phyloP scores from a whole-genome alignment of 23 red algal species.

The Cyanidiococcus yangmingshanensis region DNA sequence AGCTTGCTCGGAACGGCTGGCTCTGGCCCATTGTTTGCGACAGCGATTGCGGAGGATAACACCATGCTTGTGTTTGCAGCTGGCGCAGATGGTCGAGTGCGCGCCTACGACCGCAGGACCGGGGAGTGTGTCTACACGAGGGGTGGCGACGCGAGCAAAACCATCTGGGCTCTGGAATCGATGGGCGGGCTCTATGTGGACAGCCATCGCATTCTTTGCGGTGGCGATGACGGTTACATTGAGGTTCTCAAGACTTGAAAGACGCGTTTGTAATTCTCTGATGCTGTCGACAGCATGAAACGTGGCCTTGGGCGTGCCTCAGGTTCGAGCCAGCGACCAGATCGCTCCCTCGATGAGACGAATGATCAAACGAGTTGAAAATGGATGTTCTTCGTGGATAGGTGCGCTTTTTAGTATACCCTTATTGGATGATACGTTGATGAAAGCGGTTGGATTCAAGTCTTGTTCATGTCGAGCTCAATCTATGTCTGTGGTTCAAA shows the following conservation, averaged over 20 bases:
- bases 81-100: not conserved
- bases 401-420: too few relatives aligned
- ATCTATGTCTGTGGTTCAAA: too few relatives aligned
- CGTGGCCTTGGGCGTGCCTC: too few relatives aligned
- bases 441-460: too few relatives aligned
- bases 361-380: too few relatives aligned
- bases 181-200: not conserved
- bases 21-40: not conserved
- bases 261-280: too few relatives aligned
- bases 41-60: not conserved
- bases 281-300: too few relatives aligned
- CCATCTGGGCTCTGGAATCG: not conserved
- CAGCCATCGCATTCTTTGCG: not conserved
- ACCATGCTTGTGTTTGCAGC: constrained; percentile 5
- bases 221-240: not conserved
- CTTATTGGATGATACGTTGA: too few relatives aligned
- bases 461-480: too few relatives aligned
- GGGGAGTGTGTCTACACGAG: constrained; percentile 7
- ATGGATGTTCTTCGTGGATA: too few relatives aligned
- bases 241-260: not conserved
- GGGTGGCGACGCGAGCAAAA: not conserved
- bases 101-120: constrained; percentile 1
- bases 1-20: not conserved
- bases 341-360: too few relatives aligned
- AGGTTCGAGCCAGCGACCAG: too few relatives aligned